Conservation (phyloP, 768 basidiomycete species). For the Coprinopsis strossmayeri region DNA sequence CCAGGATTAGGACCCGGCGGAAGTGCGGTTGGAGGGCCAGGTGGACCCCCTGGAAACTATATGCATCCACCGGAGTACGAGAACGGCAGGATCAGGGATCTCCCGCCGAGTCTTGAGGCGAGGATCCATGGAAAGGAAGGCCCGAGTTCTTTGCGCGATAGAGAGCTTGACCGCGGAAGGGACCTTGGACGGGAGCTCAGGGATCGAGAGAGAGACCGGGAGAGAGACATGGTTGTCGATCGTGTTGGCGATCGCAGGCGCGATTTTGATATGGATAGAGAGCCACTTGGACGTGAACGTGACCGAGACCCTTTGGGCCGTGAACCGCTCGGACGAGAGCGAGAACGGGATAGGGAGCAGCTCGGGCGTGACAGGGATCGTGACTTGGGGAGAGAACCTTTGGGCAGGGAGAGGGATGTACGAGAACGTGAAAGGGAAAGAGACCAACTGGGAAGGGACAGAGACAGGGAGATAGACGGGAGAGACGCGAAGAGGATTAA, state of each 20-base stretch:
- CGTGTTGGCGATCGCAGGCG: conserved; percentile 1
- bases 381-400: too few species aligned
- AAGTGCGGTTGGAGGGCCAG: neutral
- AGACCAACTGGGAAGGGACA: conserved; percentile 10
- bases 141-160: conserved; percentile 14
- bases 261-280: neutral
- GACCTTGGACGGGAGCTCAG: conserved; percentile 18
- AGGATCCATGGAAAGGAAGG: neutral
- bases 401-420: too few species aligned
- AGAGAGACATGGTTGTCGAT: conserved; percentile 1
- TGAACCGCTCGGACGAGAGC: neutral
- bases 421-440: neutral
- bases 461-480: conserved; percentile 6
- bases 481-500: conserved; percentile 12
- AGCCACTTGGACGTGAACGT: conserved; percentile 27
- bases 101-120: conserved; percentile 12
- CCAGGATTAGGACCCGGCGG: neutral
- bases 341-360: too few species aligned
- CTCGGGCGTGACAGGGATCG: too few species aligned
- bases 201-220: conserved; percentile 4
- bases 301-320: conserved; percentile 20
- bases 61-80: neutral
- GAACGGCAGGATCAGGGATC: conserved; percentile 15
- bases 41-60: neutral
- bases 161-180: conserved; percentile 19